Conservation (phyloP, 345 rosid genomes). For the Xanthoceras sorbifolium region DNA sequence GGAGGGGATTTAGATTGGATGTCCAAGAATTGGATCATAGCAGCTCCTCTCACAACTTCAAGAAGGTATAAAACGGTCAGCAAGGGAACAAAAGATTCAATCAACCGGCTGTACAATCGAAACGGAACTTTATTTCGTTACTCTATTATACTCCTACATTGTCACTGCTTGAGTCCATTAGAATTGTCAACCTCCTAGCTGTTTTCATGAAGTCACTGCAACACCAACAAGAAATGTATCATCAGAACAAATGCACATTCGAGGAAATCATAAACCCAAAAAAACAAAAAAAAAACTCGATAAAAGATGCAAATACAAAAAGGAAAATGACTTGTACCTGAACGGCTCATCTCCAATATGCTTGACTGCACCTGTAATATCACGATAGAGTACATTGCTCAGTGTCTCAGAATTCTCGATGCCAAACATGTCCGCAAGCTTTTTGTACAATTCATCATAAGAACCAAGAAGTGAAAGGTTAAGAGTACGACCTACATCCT, state of each 20-base stretch:
- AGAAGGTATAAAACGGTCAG: slow-evolving; percentile 29
- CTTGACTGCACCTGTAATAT: slow-evolving; percentile 42
- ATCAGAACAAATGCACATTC: background rate
- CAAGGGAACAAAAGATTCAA: slow-evolving; percentile 19
- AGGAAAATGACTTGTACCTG: slow-evolving; percentile 33
- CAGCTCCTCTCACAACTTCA: slow-evolving; percentile 20
- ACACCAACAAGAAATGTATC: background rate
- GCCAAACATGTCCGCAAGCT: slow-evolving; percentile 52
- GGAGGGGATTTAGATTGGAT: slow-evolving; percentile 19
- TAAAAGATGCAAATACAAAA: no score
- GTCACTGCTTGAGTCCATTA: slow-evolving; percentile 53
- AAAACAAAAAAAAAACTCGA: no score
- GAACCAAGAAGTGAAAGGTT: slow-evolving; percentile 49
- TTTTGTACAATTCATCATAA: slow-evolving; percentile 46
- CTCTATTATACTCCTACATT: slow-evolving; percentile 40
- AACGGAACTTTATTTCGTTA: slow-evolving; percentile 26
- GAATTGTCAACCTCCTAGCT: slow-evolving; percentile 61
- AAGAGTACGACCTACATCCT: slow-evolving; percentile 58
- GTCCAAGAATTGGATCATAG: slow-evolving; percentile 18
- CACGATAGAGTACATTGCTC: slow-evolving; percentile 43
- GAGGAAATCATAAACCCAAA: background rate
- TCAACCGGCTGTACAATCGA: slow-evolving; percentile 49
- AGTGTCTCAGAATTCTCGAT: slow-evolving; percentile 38
- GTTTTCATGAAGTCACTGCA: slow-evolving; percentile 52
- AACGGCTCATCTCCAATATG: slow-evolving; percentile 50